A percentile compares a stretch with the other conserved stretches of the same genome.
phyloP scores from a whole-genome alignment of 176 grass and related monocot genomes.

The Stipa capillata region DNA sequence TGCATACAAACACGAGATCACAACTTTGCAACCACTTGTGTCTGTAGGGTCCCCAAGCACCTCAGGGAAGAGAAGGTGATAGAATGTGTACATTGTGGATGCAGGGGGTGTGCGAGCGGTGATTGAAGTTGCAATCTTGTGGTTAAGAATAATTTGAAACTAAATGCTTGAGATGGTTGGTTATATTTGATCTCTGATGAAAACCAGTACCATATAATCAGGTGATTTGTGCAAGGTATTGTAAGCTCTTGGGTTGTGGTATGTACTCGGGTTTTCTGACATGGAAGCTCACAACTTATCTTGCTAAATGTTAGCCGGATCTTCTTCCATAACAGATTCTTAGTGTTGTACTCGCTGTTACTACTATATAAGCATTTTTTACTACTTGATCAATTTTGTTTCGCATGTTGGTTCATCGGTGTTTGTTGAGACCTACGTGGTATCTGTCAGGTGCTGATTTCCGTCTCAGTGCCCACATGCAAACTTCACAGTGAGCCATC shows the following conservation, averaged over 20 bases:
- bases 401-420: not conserved
- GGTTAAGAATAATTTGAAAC: not conserved
- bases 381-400: not conserved
- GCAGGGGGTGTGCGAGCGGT: conserved; percentile 69
- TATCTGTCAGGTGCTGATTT: not conserved
- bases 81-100: conserved; percentile 81
- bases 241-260: not conserved
- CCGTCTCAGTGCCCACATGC: not conserved
- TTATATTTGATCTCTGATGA: not conserved
- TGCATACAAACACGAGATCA: conserved; percentile 82
- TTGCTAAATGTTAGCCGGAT: no score
- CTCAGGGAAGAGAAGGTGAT: conserved; percentile 81
- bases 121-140: conserved; percentile 22
- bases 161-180: not conserved
- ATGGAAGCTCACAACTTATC: not conserved
- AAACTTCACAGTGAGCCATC: no score
- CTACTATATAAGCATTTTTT: not conserved
- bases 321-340: not conserved
- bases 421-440: not conserved
- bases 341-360: not conserved
- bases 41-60: conserved; percentile 76
- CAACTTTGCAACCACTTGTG: conserved; percentile 68
- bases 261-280: not conserved
- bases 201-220: not conserved
- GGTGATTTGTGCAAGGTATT: not conserved